Evolutionary conservation across 2,329 filamentous ascomycete species (phyloP), one percentile per base, ranked within the genome.

Genomic region (Cadophora luteo-olivacea): DNA sequence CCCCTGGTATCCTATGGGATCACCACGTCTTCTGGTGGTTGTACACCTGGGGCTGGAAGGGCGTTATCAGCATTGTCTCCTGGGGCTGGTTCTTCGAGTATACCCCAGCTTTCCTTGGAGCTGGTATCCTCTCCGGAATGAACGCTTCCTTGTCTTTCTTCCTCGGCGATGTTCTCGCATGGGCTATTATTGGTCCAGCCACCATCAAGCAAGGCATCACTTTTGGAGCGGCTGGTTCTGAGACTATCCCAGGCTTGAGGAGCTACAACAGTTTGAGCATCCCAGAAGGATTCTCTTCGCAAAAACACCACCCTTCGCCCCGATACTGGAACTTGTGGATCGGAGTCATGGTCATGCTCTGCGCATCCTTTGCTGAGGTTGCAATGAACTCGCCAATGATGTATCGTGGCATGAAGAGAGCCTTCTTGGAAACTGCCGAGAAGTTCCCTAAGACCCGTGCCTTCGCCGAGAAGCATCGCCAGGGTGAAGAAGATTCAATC

Each of bases 331-430:
- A 24, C 1, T 36, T 62, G 16, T 62, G 60, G 60, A 32, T 52
- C 16, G 60, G 60, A 32, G 41, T 62, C 32, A 62, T 62, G 60
- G 25, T 62, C 41, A 49, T 62, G 41, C 25, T 62, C 9, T 62
- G 60, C 29, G 60, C 60, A 4, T 49, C 60, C 5, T 62, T 62
- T 49, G 48, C 60, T 4, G 60, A 62, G 60, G 60, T 62, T 16
- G 60, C 41, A 1, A 62, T 62, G 60, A 62, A 62, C 32, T 29
- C 41, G 22, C 60, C 60, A 22, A 52, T 52, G 48, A 49, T 62
- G 60, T 62, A 36, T 19, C 41, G 60, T 12, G 60, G 60, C 4
- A n/a, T 62, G 41, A 62, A 62, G 41, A 29, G 41, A 14, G 60
- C 60, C 16, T 49, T 52, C n/a, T 49, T 52, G 8, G 41, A 49